These are phyloP conservation scores for Cyclotella distinguenda DNA, from an alignment of 108 stramenopile species.

Conservation along the genomic window DNA sequence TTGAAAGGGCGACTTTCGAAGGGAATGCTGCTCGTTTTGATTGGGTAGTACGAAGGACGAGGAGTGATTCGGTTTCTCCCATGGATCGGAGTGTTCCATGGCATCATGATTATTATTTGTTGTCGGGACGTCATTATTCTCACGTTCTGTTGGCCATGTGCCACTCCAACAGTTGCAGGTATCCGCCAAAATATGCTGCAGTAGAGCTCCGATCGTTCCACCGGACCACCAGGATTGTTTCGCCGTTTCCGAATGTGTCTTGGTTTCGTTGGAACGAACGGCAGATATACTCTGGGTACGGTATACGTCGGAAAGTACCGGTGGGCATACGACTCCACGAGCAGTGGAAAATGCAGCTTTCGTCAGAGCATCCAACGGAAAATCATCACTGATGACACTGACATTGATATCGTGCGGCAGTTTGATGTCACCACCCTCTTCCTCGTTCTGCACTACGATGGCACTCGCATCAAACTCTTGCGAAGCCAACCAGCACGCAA, in stretches of 20 bases:
- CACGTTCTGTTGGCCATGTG: not conserved
- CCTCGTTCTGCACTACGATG: not conserved
- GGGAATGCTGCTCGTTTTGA: not conserved
- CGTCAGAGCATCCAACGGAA: not conserved
- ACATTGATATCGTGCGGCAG: slow-evolving; percentile 1
- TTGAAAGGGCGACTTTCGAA: not conserved
- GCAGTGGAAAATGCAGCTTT: not conserved
- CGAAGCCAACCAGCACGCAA: slow-evolving; percentile 6
- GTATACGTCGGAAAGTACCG: too few species aligned
- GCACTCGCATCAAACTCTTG: slow-evolving; percentile 27
- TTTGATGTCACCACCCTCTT: not conserved
- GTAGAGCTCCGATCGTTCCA: not conserved
- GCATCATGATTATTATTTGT: not conserved
- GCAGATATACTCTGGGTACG: too few species aligned
- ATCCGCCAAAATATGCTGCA: not conserved
- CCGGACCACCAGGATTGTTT: slow-evolving; percentile 10
- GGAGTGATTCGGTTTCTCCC: not conserved
- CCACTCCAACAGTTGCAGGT: not conserved
- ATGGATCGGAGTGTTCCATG: not conserved
- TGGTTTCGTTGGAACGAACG: too few species aligned
- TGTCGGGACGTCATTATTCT: not conserved
- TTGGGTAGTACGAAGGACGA: not conserved
- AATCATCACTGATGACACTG: slow-evolving; percentile 15
- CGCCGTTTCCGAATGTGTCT: not conserved
- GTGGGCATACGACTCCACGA: not conserved